Evolutionary conservation across 2,329 filamentous ascomycete species (phyloP).

Genomic region (Pseudopithomyces maydicus): DNA sequence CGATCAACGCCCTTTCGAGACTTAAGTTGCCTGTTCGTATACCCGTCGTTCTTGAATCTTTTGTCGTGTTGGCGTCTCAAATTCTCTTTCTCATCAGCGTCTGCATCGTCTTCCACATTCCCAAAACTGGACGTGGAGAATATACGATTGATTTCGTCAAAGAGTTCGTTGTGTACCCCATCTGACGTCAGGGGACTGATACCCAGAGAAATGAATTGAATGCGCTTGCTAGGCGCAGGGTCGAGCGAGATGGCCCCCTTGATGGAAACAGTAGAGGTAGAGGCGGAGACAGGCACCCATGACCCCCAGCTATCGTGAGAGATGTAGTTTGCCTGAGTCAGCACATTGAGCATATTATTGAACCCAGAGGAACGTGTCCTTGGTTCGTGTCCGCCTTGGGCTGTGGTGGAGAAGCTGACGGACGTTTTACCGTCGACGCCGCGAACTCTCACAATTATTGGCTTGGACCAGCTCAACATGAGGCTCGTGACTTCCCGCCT

Average conservation of each 20-base stretch:
- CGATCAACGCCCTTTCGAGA: slow-evolving; percentile 72
- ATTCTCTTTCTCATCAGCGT: slow-evolving; percentile 44
- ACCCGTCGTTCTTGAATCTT: slow-evolving; percentile 54
- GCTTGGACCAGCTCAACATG: slow-evolving; percentile 70
- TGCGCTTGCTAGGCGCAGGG: slow-evolving; percentile 71
- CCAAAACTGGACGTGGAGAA: slow-evolving; percentile 83
- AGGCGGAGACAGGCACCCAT: slow-evolving; percentile 76
- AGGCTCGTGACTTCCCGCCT: slow-evolving; percentile 65
- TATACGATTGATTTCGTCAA: slow-evolving; percentile 76
- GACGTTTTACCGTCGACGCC: slow-evolving; percentile 54
- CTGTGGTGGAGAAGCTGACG: slow-evolving; percentile 28
- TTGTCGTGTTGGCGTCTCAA: slow-evolving; percentile 44
- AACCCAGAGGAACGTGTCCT: slow-evolving; percentile 25
- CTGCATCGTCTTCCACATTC: slow-evolving; percentile 53
- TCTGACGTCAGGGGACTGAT: slow-evolving; percentile 66
- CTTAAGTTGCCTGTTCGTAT: slow-evolving; percentile 59
- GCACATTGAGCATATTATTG: slow-evolving; percentile 45
- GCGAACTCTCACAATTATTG: slow-evolving; percentile 63
- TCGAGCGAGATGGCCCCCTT: slow-evolving; percentile 72
- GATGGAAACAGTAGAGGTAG: slow-evolving; percentile 65
- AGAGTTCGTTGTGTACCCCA: slow-evolving; percentile 68
- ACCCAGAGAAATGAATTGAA: slow-evolving; percentile 83
- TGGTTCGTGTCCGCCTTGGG: neutral
- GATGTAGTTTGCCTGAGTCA: slow-evolving; percentile 70
- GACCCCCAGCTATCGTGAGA: slow-evolving; percentile 56